Base-by-base conservation (phyloP, 1,284 basidiomycete genomes). In the Lignosus rhinocerotis region DNA sequence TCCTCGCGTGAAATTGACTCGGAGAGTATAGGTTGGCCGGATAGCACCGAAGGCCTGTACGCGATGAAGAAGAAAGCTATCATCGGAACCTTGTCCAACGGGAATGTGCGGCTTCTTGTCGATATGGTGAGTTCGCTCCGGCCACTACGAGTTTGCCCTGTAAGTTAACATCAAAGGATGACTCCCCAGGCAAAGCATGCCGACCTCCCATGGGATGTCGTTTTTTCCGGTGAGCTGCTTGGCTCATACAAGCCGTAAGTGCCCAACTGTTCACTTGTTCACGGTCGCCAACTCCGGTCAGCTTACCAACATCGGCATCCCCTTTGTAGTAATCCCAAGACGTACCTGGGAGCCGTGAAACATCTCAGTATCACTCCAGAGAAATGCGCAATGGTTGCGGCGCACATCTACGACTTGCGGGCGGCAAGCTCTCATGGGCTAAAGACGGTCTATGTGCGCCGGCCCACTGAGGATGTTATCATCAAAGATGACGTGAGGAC, bases 351-450 rank as follows among this genome's bases (percentile, higher is more conserved):
- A 9, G 80, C 81, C 1, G 69, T 79, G 0, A 73, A 76, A 21
- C 79, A 86, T 59, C 78, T 89, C 11, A 75, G 75, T 1, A 64
- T 88, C 3, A 61, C 76, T 1, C 80, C 86, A 0, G 63, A 78
- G 14, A 77, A 80, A 50, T 77, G 80, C 44, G 84, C 81, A 0
- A 82, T 89, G 81, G 86, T 89, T 10, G 85, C 87, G 0, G 79
- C 85, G 10, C 87, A 90, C 68, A 75, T 77, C 0, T 76, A 72
- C 58, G 87, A 89, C 66, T 73, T 87, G 8, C 75, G 76, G 4
- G 83, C 75, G 0, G 87, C 87, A 0, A 78, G 77, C 1, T 68
- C 66, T 0, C 70, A 77, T 6, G 87, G 86, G 0, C 74, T 87
- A 74, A 80, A 76, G 62, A 84, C 83, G 0, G 70, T 87, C 1